Conservation (phyloP, 2,329 filamentous ascomycete species). For the Metarhizium brunneum region DNA sequence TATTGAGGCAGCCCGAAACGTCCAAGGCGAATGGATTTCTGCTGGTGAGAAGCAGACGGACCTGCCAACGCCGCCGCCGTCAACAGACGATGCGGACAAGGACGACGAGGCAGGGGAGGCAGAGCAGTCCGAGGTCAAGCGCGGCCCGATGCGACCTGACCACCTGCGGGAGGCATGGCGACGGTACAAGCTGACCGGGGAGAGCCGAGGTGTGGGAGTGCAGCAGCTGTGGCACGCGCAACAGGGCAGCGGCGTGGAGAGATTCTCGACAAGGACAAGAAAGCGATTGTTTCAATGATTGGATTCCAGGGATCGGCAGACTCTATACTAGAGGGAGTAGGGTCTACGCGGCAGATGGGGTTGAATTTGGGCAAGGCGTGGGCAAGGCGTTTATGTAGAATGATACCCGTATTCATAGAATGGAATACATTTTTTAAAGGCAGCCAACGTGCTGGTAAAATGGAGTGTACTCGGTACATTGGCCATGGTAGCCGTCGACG, state of each 20-base stretch:
- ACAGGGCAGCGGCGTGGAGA: conserved; percentile 48
- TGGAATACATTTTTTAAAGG: background rate
- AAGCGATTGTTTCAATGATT: conserved; percentile 43
- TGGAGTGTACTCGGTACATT: too few relatives aligned
- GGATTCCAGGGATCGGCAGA: too few relatives aligned
- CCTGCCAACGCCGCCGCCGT: conserved; percentile 32
- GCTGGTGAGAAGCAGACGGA: conserved; percentile 50
- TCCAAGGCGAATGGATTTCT: conserved; percentile 63
- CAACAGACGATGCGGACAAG: conserved; percentile 20
- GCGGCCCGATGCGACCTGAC: conserved; percentile 59
- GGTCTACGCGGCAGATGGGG: too few relatives aligned
- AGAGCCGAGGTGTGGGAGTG: conserved; percentile 54
- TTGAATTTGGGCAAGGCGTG: background rate
- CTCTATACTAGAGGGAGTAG: too few relatives aligned
- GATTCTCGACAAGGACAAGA: conserved; percentile 46
- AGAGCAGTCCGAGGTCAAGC: conserved; percentile 17
- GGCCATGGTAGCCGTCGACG: too few relatives aligned
- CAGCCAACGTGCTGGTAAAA: background rate
- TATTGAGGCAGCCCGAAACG: conserved; percentile 59
- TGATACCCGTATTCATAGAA: conserved; percentile 2
- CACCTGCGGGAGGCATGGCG: conserved; percentile 66
- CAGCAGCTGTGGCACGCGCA: conserved; percentile 53
- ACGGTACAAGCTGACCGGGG: conserved; percentile 53
- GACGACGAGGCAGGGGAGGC: conserved; percentile 18
- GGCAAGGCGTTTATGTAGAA: background rate